phyloP scores from a whole-genome alignment of 164 flowering plant species.

The Macadamia tetraphylla region DNA sequence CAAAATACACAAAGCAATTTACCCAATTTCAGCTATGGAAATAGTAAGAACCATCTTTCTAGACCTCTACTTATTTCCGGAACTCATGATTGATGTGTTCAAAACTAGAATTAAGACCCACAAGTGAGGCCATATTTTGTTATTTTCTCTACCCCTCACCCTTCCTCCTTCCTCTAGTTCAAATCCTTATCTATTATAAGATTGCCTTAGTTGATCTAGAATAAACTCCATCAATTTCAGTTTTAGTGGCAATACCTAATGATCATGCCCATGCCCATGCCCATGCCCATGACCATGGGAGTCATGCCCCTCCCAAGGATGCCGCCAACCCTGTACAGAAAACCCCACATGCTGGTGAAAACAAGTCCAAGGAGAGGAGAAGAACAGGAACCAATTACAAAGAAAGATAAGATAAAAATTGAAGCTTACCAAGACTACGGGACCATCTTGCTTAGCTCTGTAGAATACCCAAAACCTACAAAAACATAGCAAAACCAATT shows the following conservation, averaged over 20 bases:
- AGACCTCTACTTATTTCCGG: too few relatives aligned
- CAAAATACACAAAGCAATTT: too few relatives aligned
- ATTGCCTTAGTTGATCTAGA: too few relatives aligned
- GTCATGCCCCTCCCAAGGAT: constrained; percentile 95
- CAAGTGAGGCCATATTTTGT: too few relatives aligned
- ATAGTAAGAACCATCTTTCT: too few relatives aligned
- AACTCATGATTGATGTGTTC: too few relatives aligned
- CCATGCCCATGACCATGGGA: constrained; percentile 40
- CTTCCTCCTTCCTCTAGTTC: too few relatives aligned
- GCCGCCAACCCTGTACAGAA: constrained; percentile 70
- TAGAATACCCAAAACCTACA: constrained; percentile 39
- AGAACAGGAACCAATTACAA: background rate
- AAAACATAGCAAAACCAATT: background rate
- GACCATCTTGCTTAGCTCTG: constrained; percentile 38
- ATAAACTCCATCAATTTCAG: background rate
- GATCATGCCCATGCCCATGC: constrained; percentile 38
- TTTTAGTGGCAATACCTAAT: background rate
- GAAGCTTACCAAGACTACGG: constrained; percentile 34
- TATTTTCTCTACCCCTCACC: too few relatives aligned
- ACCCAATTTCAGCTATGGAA: too few relatives aligned
- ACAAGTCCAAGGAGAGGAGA: background rate
- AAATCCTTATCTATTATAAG: too few relatives aligned
- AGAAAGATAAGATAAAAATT: background rate
- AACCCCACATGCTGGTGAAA: background rate
- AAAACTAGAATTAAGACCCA: too few relatives aligned